Evolutionary conservation across 139 green algal species (phyloP).

Genomic region (Chlorella sp.): DNA sequence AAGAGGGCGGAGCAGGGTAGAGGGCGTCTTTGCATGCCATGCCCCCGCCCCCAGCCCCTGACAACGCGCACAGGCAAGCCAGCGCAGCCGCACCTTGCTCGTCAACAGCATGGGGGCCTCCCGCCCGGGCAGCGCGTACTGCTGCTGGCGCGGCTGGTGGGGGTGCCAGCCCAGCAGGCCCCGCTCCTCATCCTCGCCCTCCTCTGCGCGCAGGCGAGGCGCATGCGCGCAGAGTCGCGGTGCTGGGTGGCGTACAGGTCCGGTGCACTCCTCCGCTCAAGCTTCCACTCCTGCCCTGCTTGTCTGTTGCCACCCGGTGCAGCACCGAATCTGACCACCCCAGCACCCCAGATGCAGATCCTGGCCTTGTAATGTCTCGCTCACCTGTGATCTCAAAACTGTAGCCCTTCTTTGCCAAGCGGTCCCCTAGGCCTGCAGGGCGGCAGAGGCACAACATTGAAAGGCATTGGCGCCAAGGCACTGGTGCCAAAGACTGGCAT

Average conservation of each 20-base stretch:
- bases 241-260: no score
- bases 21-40: not conserved
- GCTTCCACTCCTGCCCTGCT: no score
- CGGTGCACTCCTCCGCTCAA: no score
- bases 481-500: no score
- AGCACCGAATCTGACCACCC: no score
- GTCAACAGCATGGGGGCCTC: slow-evolving; percentile 4
- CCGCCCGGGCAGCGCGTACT: slow-evolving; percentile 20
- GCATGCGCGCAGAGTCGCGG: no score
- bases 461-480: no score
- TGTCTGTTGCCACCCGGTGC: no score
- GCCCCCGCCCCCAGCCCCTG: not conserved
- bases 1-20: not conserved
- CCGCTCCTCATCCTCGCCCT: slow-evolving; percentile 23
- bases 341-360: no score
- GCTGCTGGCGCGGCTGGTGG: slow-evolving; percentile 5
- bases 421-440: slow-evolving; percentile 34
- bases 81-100: slow-evolving; percentile 20
- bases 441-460: not conserved
- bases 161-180: slow-evolving; percentile 13
- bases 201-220: not conserved
- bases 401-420: slow-evolving; percentile 25
- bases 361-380: no score
- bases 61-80: no score
- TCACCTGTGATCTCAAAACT: slow-evolving; percentile 48